These are phyloP conservation scores for Ichthyophthirius multifiliis DNA, from an alignment of 169 alveolate species.

Conservation along the genomic window DNA sequence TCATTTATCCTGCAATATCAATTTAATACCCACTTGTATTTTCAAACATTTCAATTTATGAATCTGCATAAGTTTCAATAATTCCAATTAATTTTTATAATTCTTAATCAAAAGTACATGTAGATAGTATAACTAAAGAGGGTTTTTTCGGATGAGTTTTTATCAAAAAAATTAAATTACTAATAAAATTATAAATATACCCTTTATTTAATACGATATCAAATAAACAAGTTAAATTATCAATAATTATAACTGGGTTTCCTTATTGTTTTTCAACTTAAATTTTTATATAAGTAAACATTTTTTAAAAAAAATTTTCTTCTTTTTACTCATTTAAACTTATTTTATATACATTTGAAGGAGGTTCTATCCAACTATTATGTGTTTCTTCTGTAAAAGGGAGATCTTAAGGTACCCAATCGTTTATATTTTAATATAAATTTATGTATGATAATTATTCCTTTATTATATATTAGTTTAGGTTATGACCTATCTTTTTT, in stretches of 20 bases:
- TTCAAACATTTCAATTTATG: not conserved
- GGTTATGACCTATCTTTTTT: not conserved
- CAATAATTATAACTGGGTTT: not conserved
- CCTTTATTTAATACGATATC: not conserved
- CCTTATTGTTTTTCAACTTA: not conserved
- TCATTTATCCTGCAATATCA: not conserved
- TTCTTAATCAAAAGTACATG: constrained; percentile 1
- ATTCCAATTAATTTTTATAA: not conserved
- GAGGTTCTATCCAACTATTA: constrained; percentile 4
- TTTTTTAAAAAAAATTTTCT: not conserved
- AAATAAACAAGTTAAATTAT: not conserved
- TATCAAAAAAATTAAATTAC: not conserved
- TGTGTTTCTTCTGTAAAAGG: constrained; percentile 6
- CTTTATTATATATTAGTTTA: not conserved
- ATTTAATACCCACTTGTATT: not conserved
- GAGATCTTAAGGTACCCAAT: constrained; percentile 10
- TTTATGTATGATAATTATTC: not conserved
- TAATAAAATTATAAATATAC: not conserved
- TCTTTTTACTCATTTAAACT: not conserved
- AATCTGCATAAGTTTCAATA: not conserved
- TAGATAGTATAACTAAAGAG: not conserved
- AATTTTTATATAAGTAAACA: not conserved
- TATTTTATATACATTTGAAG: not conserved
- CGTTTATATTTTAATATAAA: not conserved
- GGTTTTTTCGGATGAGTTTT: not conserved